Evolutionary conservation across 768 basidiomycete species (phyloP), one percentile per base, ranked within the genome.

Genomic region (Psilocybe subaeruginosa): DNA sequence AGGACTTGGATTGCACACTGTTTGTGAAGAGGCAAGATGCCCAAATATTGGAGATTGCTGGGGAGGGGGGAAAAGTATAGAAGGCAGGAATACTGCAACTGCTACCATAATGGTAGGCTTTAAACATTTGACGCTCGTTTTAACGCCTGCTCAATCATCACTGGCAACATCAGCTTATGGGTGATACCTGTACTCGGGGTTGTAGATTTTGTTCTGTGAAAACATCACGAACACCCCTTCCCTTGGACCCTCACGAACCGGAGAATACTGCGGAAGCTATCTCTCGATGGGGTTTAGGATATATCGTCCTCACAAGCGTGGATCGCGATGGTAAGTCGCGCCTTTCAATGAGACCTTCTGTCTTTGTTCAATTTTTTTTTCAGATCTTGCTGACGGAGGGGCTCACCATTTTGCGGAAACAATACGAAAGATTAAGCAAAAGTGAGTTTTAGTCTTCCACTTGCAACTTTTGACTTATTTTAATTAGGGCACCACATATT

Each of bases 21-120:
- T 99, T 2, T 99, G 97, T 70, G 97, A 99, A 75, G 97, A 99
- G 73, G 97, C 97, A 37, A 85, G 96, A 64, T 99, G 97, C 80
- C 97, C 97, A 0, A 99, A 99, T 70, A 98, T 99, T 58, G 97
- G 97, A n/a, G 97, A 99, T 70, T 99, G 97, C 70, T 99, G 97
- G 97, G 95, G 97, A 45, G 95, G 95, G 8, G 89, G 88, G 45
- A 86, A 84, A 6, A 87, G 88, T 55, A 84, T 83, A 60, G 91
- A 92, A 58, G 89, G 87, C 31, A 88, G 90, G 66, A 87, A 87
- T 60, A 84, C 86, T 52, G 97, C 97, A 23, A 99, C 97, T 6
- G 97, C 97, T 9, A 99, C 97, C 2, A 99, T 99, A 73, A 99
- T 99, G 97, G 96, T 93, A 64, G 61, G 82, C 57, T 50, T 39